phyloP scores from a whole-genome alignment of 73 alveolate genomes.

The Durusdinium trenchii region DNA sequence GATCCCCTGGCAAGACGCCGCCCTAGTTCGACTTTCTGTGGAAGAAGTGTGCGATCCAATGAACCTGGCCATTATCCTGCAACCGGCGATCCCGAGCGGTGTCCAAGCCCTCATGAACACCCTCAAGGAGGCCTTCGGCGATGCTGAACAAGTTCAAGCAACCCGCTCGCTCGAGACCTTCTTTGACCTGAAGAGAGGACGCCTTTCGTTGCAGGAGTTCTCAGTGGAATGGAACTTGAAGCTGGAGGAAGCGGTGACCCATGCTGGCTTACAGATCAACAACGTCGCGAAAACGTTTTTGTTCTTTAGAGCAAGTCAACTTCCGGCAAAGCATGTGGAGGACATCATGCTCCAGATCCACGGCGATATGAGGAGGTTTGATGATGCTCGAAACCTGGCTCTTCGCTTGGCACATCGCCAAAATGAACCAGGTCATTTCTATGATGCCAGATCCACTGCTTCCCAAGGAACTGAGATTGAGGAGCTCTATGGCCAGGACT shows the following conservation, averaged over 20 bases:
- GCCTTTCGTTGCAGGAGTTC: not conserved
- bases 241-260: not conserved
- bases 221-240: not conserved
- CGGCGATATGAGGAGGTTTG: slow-evolving; percentile 42
- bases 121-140: not conserved
- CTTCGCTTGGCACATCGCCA: not conserved
- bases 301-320: not conserved
- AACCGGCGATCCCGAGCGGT: not conserved
- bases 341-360: slow-evolving; percentile 3
- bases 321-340: not conserved
- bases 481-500: not conserved
- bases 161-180: not conserved
- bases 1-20: not conserved
- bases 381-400: not conserved
- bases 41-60: not conserved
- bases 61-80: not conserved
- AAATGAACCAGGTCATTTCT: not conserved
- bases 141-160: not conserved
- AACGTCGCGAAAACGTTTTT: not conserved
- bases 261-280: not conserved
- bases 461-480: not conserved
- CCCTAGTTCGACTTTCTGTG: not conserved
- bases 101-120: not conserved
- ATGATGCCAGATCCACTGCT: too few relatives aligned
- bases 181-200: not conserved